Evolutionary conservation across 345 rosid species (phyloP).

Genomic region (Bretschneidera sinensis): DNA sequence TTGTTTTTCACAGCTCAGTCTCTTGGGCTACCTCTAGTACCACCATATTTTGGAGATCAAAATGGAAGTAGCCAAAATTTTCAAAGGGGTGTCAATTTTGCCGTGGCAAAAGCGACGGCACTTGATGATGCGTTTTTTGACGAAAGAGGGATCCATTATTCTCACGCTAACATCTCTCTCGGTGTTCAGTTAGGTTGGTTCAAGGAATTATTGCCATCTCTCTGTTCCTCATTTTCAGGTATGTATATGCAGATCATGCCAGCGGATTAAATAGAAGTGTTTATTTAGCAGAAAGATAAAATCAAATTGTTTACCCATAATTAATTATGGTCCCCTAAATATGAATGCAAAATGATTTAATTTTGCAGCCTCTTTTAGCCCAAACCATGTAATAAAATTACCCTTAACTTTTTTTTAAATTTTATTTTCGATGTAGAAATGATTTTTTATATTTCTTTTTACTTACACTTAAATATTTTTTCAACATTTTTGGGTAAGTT

Average conservation of each 20-base stretch:
- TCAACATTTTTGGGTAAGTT: too few species aligned
- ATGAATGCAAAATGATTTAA: too few species aligned
- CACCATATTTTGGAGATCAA: conserved; percentile 30
- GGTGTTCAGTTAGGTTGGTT: conserved; percentile 34
- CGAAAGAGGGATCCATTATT: conserved; percentile 25
- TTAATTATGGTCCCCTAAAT: too few species aligned
- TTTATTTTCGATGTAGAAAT: too few species aligned
- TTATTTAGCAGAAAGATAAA: too few species aligned
- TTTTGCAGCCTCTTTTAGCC: too few species aligned
- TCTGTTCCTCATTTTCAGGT: conserved; percentile 31
- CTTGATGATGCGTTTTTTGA: conserved; percentile 26
- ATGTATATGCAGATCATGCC: not conserved
- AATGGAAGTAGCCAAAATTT: conserved; percentile 18
- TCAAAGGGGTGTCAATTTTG: conserved; percentile 43
- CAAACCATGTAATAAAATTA: too few species aligned
- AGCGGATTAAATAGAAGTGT: too few species aligned
- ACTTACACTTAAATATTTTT: too few species aligned
- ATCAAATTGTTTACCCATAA: too few species aligned
- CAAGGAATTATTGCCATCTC: conserved; percentile 35
- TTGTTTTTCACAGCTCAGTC: conserved; percentile 28
- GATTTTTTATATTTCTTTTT: too few species aligned
- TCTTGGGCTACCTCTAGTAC: conserved; percentile 34
- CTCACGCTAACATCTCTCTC: conserved; percentile 28
- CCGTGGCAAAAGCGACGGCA: conserved; percentile 49
- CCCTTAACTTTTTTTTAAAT: too few species aligned